Evolutionary conservation across 2,329 filamentous ascomycete genomes (phyloP).

Genomic region (Elsinoe batatas): DNA sequence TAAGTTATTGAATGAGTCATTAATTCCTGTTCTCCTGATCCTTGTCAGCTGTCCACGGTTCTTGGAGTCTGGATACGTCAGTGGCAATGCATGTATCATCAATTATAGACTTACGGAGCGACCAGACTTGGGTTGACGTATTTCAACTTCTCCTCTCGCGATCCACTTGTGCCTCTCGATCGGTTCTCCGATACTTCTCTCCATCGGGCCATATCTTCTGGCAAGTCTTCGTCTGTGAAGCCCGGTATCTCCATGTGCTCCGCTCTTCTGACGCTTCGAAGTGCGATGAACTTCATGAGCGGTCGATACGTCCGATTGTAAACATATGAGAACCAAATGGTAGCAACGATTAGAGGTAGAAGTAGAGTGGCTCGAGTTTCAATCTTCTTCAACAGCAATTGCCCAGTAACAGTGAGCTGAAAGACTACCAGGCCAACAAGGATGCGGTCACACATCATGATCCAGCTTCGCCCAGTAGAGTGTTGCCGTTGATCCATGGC

Average conservation of each 20-base stretch:
- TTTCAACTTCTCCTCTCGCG: conserved; percentile 55
- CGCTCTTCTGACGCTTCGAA: conserved; percentile 67
- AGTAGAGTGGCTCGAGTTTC: conserved; percentile 65
- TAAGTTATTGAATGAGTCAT: background rate
- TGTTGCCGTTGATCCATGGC: conserved; percentile 97
- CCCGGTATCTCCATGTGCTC: conserved; percentile 40
- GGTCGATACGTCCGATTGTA: conserved; percentile 76
- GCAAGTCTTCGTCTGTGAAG: conserved; percentile 24
- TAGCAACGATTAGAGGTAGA: conserved; percentile 65
- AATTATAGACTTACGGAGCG: conserved; percentile 46
- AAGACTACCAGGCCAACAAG: conserved; percentile 80
- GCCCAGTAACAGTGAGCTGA: conserved; percentile 81
- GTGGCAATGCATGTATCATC: conserved; percentile 13
- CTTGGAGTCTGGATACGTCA: conserved; percentile 45
- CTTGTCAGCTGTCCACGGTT: conserved; percentile 52
- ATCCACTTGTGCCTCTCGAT: conserved; percentile 46
- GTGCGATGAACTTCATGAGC: conserved; percentile 81
- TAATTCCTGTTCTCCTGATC: background rate
- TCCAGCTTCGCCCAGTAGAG: conserved; percentile 87
- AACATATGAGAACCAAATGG: conserved; percentile 81
- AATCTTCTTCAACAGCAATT: conserved; percentile 64
- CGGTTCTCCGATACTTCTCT: conserved; percentile 16
- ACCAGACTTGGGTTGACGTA: conserved; percentile 72
- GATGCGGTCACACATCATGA: conserved; percentile 89
- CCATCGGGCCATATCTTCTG: conserved; percentile 32